Evolutionary conservation across 306 rosid genomes (phyloP).

Genomic region (Sesbania bispinosa): DNA sequence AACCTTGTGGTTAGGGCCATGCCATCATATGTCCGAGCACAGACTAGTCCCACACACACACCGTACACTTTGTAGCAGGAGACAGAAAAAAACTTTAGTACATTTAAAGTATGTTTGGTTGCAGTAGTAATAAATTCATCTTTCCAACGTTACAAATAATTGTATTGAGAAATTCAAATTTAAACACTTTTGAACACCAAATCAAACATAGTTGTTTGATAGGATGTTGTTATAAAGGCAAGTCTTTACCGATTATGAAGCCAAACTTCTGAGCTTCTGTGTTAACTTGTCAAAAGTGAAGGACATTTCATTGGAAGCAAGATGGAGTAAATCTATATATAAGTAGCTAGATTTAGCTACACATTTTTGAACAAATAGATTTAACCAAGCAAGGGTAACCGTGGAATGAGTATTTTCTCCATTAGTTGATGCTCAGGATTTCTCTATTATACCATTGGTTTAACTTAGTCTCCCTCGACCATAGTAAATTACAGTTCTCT

Average conservation of each 20-base stretch:
- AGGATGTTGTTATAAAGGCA: not conserved
- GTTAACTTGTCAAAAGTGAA: not conserved
- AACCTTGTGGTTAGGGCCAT: too few species aligned
- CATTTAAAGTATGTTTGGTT: too few species aligned
- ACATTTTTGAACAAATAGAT: conserved; percentile 9
- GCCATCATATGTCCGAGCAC: too few species aligned
- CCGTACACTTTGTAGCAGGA: too few species aligned
- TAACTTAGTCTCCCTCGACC: conserved; percentile 12
- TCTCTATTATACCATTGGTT: conserved; percentile 8
- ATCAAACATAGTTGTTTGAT: not conserved
- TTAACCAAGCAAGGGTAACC: conserved; percentile 12
- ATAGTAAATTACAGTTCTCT: not conserved
- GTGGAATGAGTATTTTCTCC: not conserved
- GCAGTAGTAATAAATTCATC: too few species aligned
- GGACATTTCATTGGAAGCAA: not conserved
- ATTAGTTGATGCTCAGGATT: not conserved
- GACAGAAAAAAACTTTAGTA: not conserved
- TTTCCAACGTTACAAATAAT: too few species aligned
- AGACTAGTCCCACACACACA: not conserved
- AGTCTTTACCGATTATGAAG: not conserved
- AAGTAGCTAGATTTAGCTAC: conserved; percentile 29
- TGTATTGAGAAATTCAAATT: too few species aligned
- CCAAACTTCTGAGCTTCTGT: not conserved
- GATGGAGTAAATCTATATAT: conserved; percentile 12
- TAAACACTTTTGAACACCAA: too few species aligned